Evolutionary conservation across 2,329 filamentous ascomycete species (phyloP).

Genomic region (Fusarium temperatum): DNA sequence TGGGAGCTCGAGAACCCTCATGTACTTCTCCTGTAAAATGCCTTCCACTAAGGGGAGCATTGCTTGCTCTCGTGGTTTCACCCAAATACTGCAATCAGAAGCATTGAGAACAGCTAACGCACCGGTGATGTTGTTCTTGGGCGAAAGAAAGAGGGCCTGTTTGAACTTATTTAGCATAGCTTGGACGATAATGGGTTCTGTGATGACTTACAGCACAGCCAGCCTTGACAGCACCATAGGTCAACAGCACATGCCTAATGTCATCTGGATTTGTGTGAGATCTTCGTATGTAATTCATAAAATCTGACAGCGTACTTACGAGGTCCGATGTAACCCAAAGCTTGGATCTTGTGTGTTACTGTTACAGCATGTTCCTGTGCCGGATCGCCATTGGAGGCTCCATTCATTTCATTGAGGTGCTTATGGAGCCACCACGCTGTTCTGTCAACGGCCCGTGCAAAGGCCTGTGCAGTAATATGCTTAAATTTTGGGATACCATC

Average conservation of each 20-base stretch:
- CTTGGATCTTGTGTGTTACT: not conserved
- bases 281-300: not conserved
- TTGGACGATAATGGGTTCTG: not conserved
- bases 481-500: not conserved
- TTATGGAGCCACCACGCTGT: not conserved
- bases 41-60: constrained; percentile 33
- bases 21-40: constrained; percentile 34
- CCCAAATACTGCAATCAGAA: constrained; percentile 46
- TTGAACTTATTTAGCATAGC: not conserved
- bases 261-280: not conserved
- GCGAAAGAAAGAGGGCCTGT: constrained; percentile 47
- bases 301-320: not conserved
- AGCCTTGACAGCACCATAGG: not conserved
- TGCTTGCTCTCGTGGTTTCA: constrained; percentile 33
- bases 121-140: constrained; percentile 47
- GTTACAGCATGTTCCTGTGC: not conserved
- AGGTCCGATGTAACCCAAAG: not conserved
- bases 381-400: not conserved
- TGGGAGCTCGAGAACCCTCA: constrained; percentile 44
- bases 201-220: not conserved
- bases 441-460: not conserved
- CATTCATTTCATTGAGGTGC: not conserved
- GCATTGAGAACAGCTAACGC: constrained; percentile 46
- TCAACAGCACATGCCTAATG: not conserved
- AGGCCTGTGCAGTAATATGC: not conserved